These are phyloP conservation scores for Handroanthus guayacan DNA, from an alignment of 257 asterid genomes.

Conservation along the genomic window DNA sequence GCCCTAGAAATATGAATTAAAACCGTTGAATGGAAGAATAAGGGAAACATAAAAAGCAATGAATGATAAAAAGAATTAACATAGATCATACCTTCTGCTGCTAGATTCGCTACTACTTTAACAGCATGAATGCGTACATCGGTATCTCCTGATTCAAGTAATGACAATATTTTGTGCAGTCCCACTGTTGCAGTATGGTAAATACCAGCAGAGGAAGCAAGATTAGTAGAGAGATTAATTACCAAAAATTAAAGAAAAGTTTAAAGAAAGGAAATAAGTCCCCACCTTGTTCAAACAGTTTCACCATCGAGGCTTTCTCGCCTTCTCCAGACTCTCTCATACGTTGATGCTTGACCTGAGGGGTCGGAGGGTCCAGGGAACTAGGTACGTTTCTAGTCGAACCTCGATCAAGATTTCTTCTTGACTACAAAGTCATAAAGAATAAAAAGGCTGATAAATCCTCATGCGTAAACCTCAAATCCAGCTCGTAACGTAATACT, in stretches of 20 bases:
- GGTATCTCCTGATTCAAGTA: conserved; percentile 87
- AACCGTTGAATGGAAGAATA: neutral
- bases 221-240: conserved; percentile 10
- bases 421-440: conserved; percentile 51
- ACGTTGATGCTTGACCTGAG: conserved; percentile 60
- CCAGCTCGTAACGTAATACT: conserved; percentile 20
- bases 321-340: conserved; percentile 61
- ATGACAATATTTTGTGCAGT: conserved; percentile 80
- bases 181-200: conserved; percentile 61
- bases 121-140: conserved; percentile 94
- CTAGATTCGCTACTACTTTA: conserved; percentile 93
- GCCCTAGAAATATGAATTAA: neutral
- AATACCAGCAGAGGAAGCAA: conserved; percentile 33
- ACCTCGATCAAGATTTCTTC: conserved; percentile 70
- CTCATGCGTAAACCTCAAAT: conserved; percentile 23
- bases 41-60: neutral
- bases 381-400: conserved; percentile 47
- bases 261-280: conserved; percentile 15
- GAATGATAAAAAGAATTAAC: neutral
- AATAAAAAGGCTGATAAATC: conserved; percentile 23
- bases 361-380: conserved; percentile 54
- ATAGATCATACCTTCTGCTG: conserved; percentile 79
- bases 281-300: conserved; percentile 88
- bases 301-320: conserved; percentile 73
- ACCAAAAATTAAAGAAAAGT: neutral